Evolutionary conservation across 1,284 basidiomycete genomes (phyloP), one percentile per base, ranked within the genome.

Genomic region (Ceratobasidium sp.): DNA sequence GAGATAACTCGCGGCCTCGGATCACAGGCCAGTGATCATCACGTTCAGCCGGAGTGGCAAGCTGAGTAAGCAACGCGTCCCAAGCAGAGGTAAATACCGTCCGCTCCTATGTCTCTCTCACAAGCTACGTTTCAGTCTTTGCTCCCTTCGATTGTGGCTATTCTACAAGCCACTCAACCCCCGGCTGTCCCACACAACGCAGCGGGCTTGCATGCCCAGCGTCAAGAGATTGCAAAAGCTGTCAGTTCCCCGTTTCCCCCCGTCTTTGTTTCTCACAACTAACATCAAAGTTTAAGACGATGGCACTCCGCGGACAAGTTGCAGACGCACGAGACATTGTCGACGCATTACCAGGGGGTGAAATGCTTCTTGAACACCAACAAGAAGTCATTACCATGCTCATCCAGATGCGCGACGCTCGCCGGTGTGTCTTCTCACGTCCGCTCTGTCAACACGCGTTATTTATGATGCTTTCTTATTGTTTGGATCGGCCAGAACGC

Each of bases 321-420:
- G 50, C 67, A 26, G 46, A 64, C 21, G 75, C 75, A 30, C 73
- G 66, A 55, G 69, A 72, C 8, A 35, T 69, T n/a, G 59, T 76
- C 41, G 72, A 75, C 28, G 52, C 57, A 0, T 46, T 76, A 6
- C 74, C 75, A 18, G 75, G 75, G 9, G 75, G 75, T 21, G 75
- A 76, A 43, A 76, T 76, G 75, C 38, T 61, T 18, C 58, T 73
- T n/a, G 47, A 73, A 26, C 49, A 76, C 49, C 75, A 76, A 35
- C 75, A 75, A 46, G 73, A 75, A 54, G 72, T 75, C 16, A 76
- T 76, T 41, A 55, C 64, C 21, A 72, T 75, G 69, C 74, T 76
- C 35, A 62, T 55, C 30, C 46, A 66, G 26, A 62, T 75, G 49
- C 73, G 73, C 3, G 54, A 72, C 30, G n/a, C 73, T 16, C 73